Conservation (phyloP, 2,329 filamentous ascomycete genomes). For the Decorospora gaudefroyi region DNA sequence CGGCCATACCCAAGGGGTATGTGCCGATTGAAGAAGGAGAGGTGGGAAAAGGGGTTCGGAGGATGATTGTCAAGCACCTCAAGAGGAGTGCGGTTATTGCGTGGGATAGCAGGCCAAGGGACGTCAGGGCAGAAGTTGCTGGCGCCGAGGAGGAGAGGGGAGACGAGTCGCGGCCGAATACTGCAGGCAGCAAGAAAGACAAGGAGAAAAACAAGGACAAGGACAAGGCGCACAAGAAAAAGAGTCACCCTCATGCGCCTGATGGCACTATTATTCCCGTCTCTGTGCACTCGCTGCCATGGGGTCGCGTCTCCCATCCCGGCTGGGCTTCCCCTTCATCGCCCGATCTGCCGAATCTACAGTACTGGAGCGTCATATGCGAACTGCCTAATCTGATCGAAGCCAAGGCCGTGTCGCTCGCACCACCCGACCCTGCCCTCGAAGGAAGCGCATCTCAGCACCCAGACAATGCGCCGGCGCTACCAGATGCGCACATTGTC, state of each 20-base stretch:
- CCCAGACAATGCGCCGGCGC: constrained; percentile 39
- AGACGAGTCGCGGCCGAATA: constrained; percentile 22
- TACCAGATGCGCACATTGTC: constrained; percentile 69
- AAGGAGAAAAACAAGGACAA: constrained; percentile 45
- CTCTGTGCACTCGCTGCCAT: constrained; percentile 60
- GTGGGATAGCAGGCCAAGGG: constrained; percentile 73
- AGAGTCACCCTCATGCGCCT: constrained; percentile 26
- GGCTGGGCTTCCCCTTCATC: constrained; percentile 86
- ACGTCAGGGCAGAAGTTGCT: constrained; percentile 54
- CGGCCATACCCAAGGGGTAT: constrained; percentile 83
- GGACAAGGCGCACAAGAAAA: constrained; percentile 38
- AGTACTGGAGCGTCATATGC: constrained; percentile 78
- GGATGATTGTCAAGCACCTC: constrained; percentile 73
- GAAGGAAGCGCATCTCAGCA: constrained; percentile 28
- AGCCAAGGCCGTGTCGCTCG: constrained; percentile 87
- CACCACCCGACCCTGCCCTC: constrained; percentile 61
- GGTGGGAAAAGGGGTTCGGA: constrained; percentile 72
- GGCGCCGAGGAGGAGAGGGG: constrained; percentile 26
- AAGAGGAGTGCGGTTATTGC: constrained; percentile 79
- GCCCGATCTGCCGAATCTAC: constrained; percentile 74
- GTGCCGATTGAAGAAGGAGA: constrained; percentile 86
- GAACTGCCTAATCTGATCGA: constrained; percentile 91
- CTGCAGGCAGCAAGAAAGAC: constrained; percentile 37
- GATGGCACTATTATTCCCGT: constrained; percentile 47
- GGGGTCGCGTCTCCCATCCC: constrained; percentile 82